phyloP scores from a whole-genome alignment of 306 rosid species.

The Quercus suber region DNA sequence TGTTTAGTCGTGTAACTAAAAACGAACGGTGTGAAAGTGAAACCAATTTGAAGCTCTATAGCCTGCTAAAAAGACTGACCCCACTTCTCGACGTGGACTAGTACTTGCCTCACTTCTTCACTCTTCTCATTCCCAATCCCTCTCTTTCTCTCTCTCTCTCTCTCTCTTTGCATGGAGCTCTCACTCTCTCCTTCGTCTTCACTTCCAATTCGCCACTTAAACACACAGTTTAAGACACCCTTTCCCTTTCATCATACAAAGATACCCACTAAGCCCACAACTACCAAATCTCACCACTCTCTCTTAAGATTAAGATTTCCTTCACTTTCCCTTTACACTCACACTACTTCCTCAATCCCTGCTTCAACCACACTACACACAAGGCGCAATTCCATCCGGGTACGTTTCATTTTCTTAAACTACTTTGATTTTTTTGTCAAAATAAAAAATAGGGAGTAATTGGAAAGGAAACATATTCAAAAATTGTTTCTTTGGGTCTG shows the following conservation, averaged over 20 bases:
- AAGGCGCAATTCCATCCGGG: constrained; percentile 49
- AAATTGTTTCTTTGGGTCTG: not conserved
- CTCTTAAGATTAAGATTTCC: constrained; percentile 24
- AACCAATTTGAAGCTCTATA: not conserved
- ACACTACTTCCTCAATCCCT: constrained; percentile 18
- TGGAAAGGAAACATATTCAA: too few relatives aligned
- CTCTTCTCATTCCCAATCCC: not conserved
- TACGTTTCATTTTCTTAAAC: constrained; percentile 16
- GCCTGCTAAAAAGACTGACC: not conserved
- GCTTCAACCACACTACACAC: constrained; percentile 19
- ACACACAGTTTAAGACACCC: constrained; percentile 5
- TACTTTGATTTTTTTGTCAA: too few relatives aligned
- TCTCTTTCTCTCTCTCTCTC: not conserved
- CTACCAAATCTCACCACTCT: constrained; percentile 10
- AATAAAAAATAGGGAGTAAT: too few relatives aligned
- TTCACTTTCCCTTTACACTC: constrained; percentile 28
- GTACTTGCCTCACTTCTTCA: not conserved
- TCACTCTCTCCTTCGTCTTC: constrained; percentile 36
- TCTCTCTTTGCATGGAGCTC: constrained; percentile 55
- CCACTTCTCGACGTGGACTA: not conserved
- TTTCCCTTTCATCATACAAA: constrained; percentile 11
- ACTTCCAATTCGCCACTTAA: constrained; percentile 27
- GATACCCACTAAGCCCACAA: constrained; percentile 10
- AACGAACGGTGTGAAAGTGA: not conserved
- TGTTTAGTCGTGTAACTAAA: too few relatives aligned